Base-by-base conservation (phyloP, 768 basidiomycete genomes). In the Hydnomerulius pinastri region DNA sequence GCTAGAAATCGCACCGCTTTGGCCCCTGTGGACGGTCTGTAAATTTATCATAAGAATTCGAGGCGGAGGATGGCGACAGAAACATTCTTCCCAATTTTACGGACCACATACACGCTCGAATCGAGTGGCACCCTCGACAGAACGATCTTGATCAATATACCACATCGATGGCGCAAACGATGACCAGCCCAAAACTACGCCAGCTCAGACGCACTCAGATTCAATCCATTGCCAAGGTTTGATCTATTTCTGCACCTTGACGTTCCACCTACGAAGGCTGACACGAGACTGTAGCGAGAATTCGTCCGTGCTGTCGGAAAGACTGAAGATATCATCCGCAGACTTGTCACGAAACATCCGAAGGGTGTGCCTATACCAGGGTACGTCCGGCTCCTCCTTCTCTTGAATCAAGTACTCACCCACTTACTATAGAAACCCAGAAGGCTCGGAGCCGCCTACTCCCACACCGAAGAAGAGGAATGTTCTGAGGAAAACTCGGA, bases 311-410 rank as follows among this genome's bases (percentile, higher is more conserved):
- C 64, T 0, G 48, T 61, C 15, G 64, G 55, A 2, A 66, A 64
- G 53, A 66, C 57, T 1, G 68, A 61, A 48, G 58, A 58, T 4
- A 69, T 66, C 20, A 63, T 68, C 35, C 50, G 51, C 30, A 50
- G 59, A 45, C 55, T 67, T 36, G 23, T 62, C 8, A 51, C 28
- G 29, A 69, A 64, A 21, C 54, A 63, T 38, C 68, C 67, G n/a
- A 32, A 28, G 21, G 66, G 68, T 0, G 60, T 66, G 0, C 68
- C 66, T 3, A n/a, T 46, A 24, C 10, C 33, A 11, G 46, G 43
- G 60, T 56, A 24, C 23, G 59, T 52, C 29, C 28, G 15, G 7
- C 28, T 11, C 15, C 10, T 32, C 8, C 8, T 12, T 40, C 4
- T 25, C 4, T 8, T 20, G 17, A 6, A 10, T 30, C 33, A 36